phyloP scores from a whole-genome alignment of 805 yeast genomes.

The Grigorovia transvaalensis region DNA sequence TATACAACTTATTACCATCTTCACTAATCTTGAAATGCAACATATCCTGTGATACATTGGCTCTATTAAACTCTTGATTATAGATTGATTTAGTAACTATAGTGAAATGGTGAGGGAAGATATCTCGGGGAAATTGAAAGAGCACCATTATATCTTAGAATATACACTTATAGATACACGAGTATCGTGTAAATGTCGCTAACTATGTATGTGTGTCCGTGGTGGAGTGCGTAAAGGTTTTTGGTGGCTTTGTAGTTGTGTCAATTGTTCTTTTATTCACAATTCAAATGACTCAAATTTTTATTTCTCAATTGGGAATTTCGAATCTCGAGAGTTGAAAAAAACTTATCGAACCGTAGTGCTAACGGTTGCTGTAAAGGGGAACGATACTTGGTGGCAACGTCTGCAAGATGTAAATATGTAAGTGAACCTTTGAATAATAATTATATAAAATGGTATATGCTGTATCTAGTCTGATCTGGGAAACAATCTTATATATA shows the following conservation, averaged over 20 bases:
- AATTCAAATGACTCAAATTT: neutral
- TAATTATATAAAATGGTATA: too few species aligned
- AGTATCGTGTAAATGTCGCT: too few species aligned
- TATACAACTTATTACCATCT: slow-evolving; percentile 50
- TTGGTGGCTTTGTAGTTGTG: too few species aligned
- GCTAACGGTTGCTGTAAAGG: too few species aligned
- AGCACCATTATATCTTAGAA: slow-evolving; percentile 43
- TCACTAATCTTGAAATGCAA: slow-evolving; percentile 40
- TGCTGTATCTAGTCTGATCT: too few species aligned
- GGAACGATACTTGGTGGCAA: neutral
- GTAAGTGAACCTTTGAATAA: too few species aligned
- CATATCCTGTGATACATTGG: slow-evolving; percentile 3
- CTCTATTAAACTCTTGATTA: slow-evolving; percentile 1
- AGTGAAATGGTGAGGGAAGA: slow-evolving; percentile 53
- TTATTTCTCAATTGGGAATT: neutral
- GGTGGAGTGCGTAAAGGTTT: too few species aligned
- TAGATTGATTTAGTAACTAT: slow-evolving; percentile 42
- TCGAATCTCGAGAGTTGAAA: neutral
- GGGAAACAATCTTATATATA: too few species aligned
- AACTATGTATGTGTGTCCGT: too few species aligned
- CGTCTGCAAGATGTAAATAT: neutral
- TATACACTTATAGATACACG: too few species aligned
- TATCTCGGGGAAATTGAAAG: slow-evolving; percentile 44
- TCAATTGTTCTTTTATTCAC: neutral
- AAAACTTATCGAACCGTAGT: too few species aligned